Base-by-base conservation (phyloP, 106 monocot species). In the Posidonia australis region DNA sequence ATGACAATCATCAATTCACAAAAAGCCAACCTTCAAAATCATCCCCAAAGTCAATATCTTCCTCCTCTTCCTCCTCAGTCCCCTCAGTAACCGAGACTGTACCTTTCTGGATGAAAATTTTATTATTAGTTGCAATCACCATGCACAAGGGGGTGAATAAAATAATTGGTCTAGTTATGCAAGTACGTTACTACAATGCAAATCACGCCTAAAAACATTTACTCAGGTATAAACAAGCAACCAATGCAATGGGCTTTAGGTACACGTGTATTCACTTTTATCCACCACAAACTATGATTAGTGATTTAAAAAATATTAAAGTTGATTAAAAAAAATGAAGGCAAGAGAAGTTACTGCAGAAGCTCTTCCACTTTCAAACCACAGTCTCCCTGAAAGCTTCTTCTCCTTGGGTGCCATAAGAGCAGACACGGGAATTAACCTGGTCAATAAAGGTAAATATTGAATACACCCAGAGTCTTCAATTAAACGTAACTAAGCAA, bases 341-440 rank as follows among this genome's bases (percentile, higher is more conserved):
- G 12, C 30, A 61, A 70, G 19, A 54, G 10, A 58, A 31, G 18
- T 21, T 81, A 96, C 94, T 76, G 29, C 53, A 54, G 86, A 16
- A 71, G 86, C 82, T 74, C 86, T 82, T 78, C 90, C 90, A 47
- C 82, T 87, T 77, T 96, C 90, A 80, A 87, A 96, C 84, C 87
- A 90, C 62, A 84, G 86, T 62, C 90, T 80, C 62, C 90, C 90
- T 10, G 82, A 32, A 49, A 90, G 80, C 58, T 73, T 87, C 75
- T 84, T 96, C 57, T 96, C 90, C 66, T 87, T 96, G 9, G 96
- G 69, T 4, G 74, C 79, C n/a, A 76, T 69, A 54, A 90, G 84
- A 31, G 90, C 94, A 28, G 96, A 87, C 21, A 90, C 96, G 59
- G 96, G 96, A 82, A 96, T 90, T 74, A 96, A 70, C 80, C 96